Percentiles rank a stretch among this genome's conserved stretches.
Conservation (phyloP, 192 early-diverging fungal species). For the Backusella parvicylindrica region DNA sequence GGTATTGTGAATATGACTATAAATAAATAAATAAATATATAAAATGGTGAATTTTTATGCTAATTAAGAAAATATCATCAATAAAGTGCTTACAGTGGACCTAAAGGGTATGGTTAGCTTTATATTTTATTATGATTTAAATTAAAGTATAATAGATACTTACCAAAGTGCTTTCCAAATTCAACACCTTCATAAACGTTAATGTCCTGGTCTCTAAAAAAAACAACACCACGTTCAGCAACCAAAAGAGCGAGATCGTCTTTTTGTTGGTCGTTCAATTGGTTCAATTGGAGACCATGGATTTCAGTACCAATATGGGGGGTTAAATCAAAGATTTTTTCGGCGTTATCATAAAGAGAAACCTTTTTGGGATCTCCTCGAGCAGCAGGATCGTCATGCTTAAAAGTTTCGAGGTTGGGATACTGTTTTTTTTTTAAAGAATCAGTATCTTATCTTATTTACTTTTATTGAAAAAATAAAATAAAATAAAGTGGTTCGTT, state of each 20-base stretch:
- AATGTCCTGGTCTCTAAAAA: conserved; percentile 36
- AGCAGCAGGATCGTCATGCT: conserved; percentile 31
- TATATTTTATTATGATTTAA: not conserved
- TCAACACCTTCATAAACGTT: conserved; percentile 20
- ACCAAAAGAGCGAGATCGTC: conserved; percentile 32
- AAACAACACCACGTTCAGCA: conserved; percentile 38
- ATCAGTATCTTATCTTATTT: not conserved
- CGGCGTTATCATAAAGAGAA: conserved; percentile 20
- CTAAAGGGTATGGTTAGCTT: not conserved
- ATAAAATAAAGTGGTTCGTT: not conserved
- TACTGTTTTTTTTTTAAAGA: not conserved
- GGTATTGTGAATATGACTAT: conserved; percentile 19
- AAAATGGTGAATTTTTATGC: not conserved
- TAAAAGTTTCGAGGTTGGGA: conserved; percentile 14
- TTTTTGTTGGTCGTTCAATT: conserved; percentile 32
- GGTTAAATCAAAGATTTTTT: conserved; percentile 21
- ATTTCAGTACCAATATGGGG: conserved; percentile 39
- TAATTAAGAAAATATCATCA: not conserved
- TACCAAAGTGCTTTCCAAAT: conserved; percentile 31
- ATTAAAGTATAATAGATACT: not conserved
- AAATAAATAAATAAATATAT: not conserved
- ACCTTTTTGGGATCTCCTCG: conserved; percentile 27
- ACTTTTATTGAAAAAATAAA: not conserved
- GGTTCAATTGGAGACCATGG: conserved; percentile 26
- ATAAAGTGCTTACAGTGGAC: conserved; percentile 1